Evolutionary conservation across 768 basidiomycete species (phyloP).

Genomic region (Mycena indigotica): DNA sequence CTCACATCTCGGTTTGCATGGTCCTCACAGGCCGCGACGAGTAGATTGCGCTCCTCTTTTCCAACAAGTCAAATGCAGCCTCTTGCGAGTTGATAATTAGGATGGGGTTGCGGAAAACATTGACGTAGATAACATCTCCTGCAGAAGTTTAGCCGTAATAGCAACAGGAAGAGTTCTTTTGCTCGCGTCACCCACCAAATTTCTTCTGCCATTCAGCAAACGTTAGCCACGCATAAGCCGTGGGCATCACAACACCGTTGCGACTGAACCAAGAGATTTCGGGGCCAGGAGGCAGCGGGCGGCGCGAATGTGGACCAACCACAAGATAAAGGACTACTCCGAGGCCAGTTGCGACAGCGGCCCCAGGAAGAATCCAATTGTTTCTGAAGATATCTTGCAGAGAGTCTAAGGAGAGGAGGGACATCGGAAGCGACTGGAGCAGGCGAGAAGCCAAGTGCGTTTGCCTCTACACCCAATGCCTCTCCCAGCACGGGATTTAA

Average conservation of each 20-base stretch:
- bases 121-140: conserved; percentile 60
- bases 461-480: too few relatives aligned
- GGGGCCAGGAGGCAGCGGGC: conserved; percentile 58
- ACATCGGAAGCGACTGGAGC: too few relatives aligned
- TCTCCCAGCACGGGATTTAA: too few relatives aligned
- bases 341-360: too few relatives aligned
- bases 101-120: conserved; percentile 50
- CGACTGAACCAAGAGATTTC: conserved; percentile 53
- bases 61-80: conserved; percentile 54
- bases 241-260: conserved; percentile 35
- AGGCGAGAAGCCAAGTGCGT: too few relatives aligned
- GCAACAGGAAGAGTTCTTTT: background rate
- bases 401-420: too few relatives aligned
- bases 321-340: background rate
- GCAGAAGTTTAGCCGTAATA: background rate
- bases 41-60: conserved; percentile 57
- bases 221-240: conserved; percentile 35
- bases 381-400: too few relatives aligned
- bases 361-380: too few relatives aligned
- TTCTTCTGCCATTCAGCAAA: conserved; percentile 45
- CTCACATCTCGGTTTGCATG: conserved; percentile 24
- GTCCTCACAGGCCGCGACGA: conserved; percentile 47
- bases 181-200: conserved; percentile 41
- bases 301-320: conserved; percentile 8
- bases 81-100: conserved; percentile 51